phyloP scores from a whole-genome alignment of 2,329 filamentous ascomycete genomes.

The Penicillium sp. region DNA sequence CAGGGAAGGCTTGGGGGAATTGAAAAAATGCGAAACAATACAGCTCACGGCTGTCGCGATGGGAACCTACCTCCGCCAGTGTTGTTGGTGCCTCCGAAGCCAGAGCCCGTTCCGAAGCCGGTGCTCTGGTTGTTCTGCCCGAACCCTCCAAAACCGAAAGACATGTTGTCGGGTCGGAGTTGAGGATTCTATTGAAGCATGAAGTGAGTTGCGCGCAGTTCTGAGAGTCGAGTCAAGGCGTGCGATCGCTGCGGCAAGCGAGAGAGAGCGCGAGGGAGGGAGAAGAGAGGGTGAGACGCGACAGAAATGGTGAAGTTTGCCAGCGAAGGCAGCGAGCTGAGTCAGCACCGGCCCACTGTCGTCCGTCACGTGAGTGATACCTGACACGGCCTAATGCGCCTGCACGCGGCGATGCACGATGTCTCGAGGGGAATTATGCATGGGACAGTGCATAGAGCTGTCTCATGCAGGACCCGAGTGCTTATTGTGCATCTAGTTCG shows the following conservation, averaged over 20 bases:
- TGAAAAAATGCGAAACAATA: constrained; percentile 5
- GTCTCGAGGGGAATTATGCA: background rate
- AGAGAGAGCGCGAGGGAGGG: constrained; percentile 17
- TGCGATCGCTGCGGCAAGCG: constrained; percentile 1
- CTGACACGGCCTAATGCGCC: constrained; percentile 8
- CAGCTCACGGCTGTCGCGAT: constrained; percentile 7
- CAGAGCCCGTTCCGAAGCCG: constrained; percentile 38
- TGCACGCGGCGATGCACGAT: background rate
- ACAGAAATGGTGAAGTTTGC: constrained; percentile 26
- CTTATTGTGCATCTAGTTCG: background rate
- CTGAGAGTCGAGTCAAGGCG: constrained; percentile 1
- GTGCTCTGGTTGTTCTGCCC: constrained; percentile 52
- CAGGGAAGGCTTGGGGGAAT: constrained; percentile 6
- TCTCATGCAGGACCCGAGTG: background rate
- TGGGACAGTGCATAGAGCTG: background rate
- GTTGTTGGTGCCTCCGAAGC: constrained; percentile 31
- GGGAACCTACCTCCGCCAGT: constrained; percentile 38
- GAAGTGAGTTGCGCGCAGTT: constrained; percentile 4
- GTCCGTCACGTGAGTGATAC: constrained; percentile 22
- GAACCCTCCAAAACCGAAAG: constrained; percentile 54
- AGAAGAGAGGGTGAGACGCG: constrained; percentile 22
- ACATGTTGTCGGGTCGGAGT: constrained; percentile 33
- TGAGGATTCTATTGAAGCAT: constrained; percentile 27
- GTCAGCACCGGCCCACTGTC: constrained; percentile 18
- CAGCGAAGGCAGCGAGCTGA: constrained; percentile 14